Evolutionary conservation across 1,284 basidiomycete genomes (phyloP), one percentile per base, ranked within the genome.

Genomic region (Sanghuangporus baumii): DNA sequence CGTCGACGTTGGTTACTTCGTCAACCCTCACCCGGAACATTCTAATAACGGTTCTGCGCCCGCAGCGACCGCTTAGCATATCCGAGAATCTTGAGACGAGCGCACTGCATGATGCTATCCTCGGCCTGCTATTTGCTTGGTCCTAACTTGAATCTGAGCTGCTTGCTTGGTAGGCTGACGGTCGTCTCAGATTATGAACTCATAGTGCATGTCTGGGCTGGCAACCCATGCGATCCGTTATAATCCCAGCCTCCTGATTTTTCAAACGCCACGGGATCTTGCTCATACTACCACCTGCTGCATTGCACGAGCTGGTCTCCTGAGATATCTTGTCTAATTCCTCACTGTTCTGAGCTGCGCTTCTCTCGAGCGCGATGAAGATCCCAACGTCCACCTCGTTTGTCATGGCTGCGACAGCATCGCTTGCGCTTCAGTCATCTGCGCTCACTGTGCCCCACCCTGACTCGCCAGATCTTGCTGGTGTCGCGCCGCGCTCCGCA

Each of bases 361-460:
- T 23, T 59, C 47, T 12, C 34, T n/a, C 37, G 37, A 34, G 16
- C 58, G 69, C 57, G 65, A 80, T 79, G 78, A 77, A 72, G 67
- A 68, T 75, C 66, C 66, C 74, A 7, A 62, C 71, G 59, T 71
- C 74, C 67, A 74, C 78, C 12, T 72, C 76, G 46, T 64, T 74
- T 64, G 65, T 78, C 66, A 64, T 79, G 61, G 55, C 50, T 18
- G 50, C 50, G 16, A 54, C 59, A 7, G 75, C 74, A 20, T 70
- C 72, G 14, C 69, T 79, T 37, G 76, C 72, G 20, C 66, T 72
- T 31, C 74, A 74, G 34, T 66, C 73, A 18, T 62, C 65, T 23
- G 55, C 60, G 18, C 54, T 62, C 16, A 50, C 57, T 31, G 23
- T 62, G 12, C 59, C 60, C 31, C 26, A 31, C 26, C 51, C 64